Conservation (phyloP, 2,329 filamentous ascomycete genomes). For the Mycogone perniciosa region DNA sequence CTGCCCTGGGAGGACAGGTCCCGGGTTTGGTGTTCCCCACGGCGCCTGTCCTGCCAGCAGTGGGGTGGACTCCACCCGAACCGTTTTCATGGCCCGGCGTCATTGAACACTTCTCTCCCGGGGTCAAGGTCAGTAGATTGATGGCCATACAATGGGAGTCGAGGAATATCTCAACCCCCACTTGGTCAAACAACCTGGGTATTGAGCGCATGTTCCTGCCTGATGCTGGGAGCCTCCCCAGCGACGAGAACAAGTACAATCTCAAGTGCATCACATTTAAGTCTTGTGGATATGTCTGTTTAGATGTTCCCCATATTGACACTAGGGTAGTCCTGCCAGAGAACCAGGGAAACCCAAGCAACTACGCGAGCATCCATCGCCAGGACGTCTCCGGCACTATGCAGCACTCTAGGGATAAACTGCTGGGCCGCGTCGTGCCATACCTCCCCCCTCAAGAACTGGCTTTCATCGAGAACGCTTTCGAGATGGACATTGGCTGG, state of each 20-base stretch:
- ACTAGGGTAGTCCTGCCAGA: conserved; percentile 29
- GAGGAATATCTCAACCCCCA: neutral
- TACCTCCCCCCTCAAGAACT: conserved; percentile 25
- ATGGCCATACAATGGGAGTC: neutral
- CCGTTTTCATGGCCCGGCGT: conserved; percentile 36
- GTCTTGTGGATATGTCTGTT: conserved; percentile 54
- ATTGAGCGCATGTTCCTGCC: conserved; percentile 1
- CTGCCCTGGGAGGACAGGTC: neutral
- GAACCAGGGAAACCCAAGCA: neutral
- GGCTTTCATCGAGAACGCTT: conserved; percentile 23
- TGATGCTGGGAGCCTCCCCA: conserved; percentile 12
- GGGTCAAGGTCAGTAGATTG: conserved; percentile 22
- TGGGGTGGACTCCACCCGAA: conserved; percentile 17
- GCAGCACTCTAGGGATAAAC: conserved; percentile 31
- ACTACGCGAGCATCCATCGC: conserved; percentile 3
- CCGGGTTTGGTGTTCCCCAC: neutral
- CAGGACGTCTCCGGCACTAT: conserved; percentile 24
- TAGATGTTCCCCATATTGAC: conserved; percentile 32
- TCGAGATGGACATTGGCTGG: conserved; percentile 35
- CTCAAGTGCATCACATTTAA: conserved; percentile 43
- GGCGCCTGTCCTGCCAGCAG: neutral
- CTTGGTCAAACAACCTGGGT: neutral
- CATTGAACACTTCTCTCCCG: conserved; percentile 37
- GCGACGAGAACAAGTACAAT: conserved; percentile 24
- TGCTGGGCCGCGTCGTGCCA: conserved; percentile 30